Percentiles rank a stretch among this genome's conserved stretches.
These are phyloP conservation scores for Colletotrichum lindemuthianum DNA, from an alignment of 2,329 filamentous ascomycete species.

Conservation along the genomic window DNA sequence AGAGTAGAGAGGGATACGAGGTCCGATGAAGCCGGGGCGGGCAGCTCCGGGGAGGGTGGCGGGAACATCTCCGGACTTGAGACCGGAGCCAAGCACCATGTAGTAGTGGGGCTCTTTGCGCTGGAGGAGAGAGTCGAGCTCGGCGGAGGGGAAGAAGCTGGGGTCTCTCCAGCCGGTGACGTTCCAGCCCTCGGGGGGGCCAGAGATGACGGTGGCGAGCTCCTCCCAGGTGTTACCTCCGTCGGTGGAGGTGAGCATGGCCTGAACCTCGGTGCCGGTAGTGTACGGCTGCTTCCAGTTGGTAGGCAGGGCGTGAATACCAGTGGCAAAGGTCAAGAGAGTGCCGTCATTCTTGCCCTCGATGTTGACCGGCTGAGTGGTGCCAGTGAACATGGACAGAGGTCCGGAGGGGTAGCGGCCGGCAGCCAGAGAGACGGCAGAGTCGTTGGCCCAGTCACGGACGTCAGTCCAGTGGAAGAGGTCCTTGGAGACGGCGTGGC, in stretches of 20 bases:
- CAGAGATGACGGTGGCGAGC: slow-evolving; percentile 30
- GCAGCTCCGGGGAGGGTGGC: slow-evolving; percentile 31
- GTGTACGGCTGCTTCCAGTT: slow-evolving; percentile 37
- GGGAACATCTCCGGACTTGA: slow-evolving; percentile 35
- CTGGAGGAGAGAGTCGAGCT: slow-evolving; percentile 29
- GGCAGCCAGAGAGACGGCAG: slow-evolving; percentile 30
- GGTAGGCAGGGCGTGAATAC: slow-evolving; percentile 34
- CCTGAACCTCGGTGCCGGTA: slow-evolving; percentile 34
- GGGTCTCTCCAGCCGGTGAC: slow-evolving; percentile 37
- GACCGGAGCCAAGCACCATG: slow-evolving; percentile 36
- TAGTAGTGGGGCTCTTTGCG: slow-evolving; percentile 34
- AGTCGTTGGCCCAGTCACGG: slow-evolving; percentile 33
- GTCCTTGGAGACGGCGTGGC: slow-evolving; percentile 70
- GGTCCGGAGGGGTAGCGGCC: slow-evolving; percentile 22
- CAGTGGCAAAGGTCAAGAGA: slow-evolving; percentile 33
- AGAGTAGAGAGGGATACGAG: slow-evolving; percentile 35
- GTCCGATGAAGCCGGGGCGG: slow-evolving; percentile 36
- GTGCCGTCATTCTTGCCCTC: slow-evolving; percentile 33
- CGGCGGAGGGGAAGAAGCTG: slow-evolving; percentile 32
- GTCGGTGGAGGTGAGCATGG: slow-evolving; percentile 30
- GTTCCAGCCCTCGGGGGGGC: slow-evolving; percentile 35
- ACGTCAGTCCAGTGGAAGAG: slow-evolving; percentile 65
- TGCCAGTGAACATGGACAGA: slow-evolving; percentile 34
- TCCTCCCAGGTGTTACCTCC: slow-evolving; percentile 32
- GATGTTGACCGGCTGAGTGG: slow-evolving; percentile 32